phyloP scores from a whole-genome alignment of 441 rosid species.

The Populus hybrid region DNA sequence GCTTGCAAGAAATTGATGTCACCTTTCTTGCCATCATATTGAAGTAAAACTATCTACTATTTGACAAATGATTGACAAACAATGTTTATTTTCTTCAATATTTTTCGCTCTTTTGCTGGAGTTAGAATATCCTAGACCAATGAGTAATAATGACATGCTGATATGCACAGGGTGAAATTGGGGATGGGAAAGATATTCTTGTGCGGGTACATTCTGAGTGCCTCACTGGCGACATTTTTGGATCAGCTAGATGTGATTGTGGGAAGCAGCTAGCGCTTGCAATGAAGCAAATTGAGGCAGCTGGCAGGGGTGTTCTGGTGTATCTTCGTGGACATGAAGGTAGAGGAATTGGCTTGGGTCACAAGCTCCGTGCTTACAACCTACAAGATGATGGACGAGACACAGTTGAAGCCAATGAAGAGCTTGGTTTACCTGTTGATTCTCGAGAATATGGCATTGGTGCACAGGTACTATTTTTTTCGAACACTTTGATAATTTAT shows the following conservation, averaged over 20 bases:
- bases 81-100: background rate
- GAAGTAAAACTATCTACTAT: background rate
- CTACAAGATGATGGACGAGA: constrained; percentile 80
- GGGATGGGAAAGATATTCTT: constrained; percentile 75
- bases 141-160: background rate
- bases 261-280: constrained; percentile 81
- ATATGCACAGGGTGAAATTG: constrained; percentile 63
- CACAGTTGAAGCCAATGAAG: constrained; percentile 84
- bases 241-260: constrained; percentile 82
- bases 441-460: constrained; percentile 88
- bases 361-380: constrained; percentile 83
- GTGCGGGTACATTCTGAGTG: constrained; percentile 89
- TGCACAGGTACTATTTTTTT: constrained; percentile 57
- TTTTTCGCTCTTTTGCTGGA: background rate
- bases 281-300: constrained; percentile 79
- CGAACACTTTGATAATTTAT: background rate
- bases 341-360: constrained; percentile 87
- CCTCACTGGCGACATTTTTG: constrained; percentile 86
- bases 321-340: constrained; percentile 94
- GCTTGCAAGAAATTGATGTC: constrained; percentile 13
- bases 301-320: constrained; percentile 74
- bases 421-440: constrained; percentile 75
- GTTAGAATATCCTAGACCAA: background rate
- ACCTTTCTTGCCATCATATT: background rate
- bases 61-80: background rate